These are phyloP conservation scores for Nannochloris sp. DNA, from an alignment of 139 green algal genomes.

Conservation along the genomic window DNA sequence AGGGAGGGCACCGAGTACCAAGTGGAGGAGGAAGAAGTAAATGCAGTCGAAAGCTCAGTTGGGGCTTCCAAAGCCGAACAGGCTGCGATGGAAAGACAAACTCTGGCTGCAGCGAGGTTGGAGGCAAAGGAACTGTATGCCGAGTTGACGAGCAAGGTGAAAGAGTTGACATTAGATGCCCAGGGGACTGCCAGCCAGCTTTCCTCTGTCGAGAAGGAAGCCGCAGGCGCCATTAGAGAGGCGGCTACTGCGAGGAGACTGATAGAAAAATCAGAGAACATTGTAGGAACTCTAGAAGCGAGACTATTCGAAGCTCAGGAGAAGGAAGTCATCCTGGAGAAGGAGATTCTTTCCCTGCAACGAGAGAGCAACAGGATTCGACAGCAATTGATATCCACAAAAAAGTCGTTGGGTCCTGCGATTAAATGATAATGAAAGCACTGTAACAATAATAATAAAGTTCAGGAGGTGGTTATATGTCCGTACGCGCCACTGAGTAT, in stretches of 20 bases:
- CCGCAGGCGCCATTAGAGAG: not conserved
- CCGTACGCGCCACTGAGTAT: not conserved
- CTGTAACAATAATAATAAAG: not conserved
- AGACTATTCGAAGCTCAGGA: not conserved
- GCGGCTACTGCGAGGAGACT: not conserved
- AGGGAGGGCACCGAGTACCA: not conserved
- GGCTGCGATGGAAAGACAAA: not conserved
- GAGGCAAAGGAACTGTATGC: not conserved
- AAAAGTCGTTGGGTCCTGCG: not conserved
- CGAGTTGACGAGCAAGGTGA: not conserved
- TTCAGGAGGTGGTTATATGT: not conserved
- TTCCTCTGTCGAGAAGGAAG: not conserved
- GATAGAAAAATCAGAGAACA: not conserved
- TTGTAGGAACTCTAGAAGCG: not conserved
- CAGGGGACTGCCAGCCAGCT: not conserved
- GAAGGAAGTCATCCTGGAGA: not conserved
- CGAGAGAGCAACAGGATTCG: not conserved
- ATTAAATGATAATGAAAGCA: not conserved
- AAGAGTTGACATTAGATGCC: not conserved
- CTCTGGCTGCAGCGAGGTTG: not conserved
- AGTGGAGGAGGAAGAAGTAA: not conserved
- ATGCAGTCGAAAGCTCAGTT: not conserved
- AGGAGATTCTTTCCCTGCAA: not conserved
- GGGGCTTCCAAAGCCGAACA: not conserved
- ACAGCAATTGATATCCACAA: not conserved